Conservation (phyloP, 176 grass and related monocot genomes). For the Echinochloa phyllopogon region DNA sequence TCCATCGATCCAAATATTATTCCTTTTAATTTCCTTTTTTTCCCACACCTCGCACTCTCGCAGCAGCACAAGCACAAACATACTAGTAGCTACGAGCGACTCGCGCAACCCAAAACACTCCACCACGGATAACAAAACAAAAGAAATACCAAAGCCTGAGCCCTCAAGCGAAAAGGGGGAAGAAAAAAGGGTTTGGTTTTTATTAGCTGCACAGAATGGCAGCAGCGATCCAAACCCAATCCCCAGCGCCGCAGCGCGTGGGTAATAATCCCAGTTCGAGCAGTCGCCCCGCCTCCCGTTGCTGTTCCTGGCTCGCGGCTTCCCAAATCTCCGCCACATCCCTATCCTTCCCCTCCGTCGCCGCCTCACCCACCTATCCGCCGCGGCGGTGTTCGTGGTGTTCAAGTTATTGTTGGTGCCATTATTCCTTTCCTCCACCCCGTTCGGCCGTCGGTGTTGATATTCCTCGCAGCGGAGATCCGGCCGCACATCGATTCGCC, state of each 20-base stretch:
- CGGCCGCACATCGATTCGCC: slow-evolving; percentile 51
- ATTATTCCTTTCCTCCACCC: slow-evolving; percentile 14
- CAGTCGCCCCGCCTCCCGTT: neutral
- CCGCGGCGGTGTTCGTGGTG: slow-evolving; percentile 40
- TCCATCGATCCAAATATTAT: slow-evolving; percentile 32
- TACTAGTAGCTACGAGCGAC: neutral
- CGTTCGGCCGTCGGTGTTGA: slow-evolving; percentile 8
- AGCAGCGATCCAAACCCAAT: slow-evolving; percentile 72
- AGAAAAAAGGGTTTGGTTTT: slow-evolving; percentile 57
- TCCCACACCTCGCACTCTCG: neutral
- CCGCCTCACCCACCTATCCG: neutral
- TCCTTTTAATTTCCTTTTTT: neutral
- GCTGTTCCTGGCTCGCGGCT: slow-evolving; percentile 36
- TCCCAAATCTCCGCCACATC: slow-evolving; percentile 49
- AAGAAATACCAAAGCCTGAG: slow-evolving; percentile 42
- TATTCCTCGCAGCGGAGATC: slow-evolving; percentile 36
- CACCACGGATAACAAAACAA: slow-evolving; percentile 4
- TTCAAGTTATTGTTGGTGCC: slow-evolving; percentile 40
- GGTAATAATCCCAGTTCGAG: slow-evolving; percentile 44
- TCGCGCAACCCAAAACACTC: neutral
- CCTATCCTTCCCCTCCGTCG: slow-evolving; percentile 36
- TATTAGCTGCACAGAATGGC: slow-evolving; percentile 58
- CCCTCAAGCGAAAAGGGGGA: slow-evolving; percentile 19
- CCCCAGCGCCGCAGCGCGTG: slow-evolving; percentile 53
- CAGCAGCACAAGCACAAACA: neutral